phyloP scores from a whole-genome alignment of 805 yeast genomes.

The Schwanniomyces sp. region DNA sequence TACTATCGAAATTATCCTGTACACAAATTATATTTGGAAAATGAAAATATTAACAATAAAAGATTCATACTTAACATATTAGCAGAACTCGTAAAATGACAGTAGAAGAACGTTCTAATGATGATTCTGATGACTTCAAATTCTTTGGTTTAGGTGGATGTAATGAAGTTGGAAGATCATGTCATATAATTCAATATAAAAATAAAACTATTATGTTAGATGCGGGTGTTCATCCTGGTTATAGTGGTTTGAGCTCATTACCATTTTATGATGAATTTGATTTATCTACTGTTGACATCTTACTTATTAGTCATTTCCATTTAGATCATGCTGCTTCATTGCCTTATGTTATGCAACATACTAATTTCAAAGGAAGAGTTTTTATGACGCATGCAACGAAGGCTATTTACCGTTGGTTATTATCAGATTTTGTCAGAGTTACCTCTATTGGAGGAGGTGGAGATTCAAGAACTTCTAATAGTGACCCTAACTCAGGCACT shows the following conservation, averaged over 20 bases:
- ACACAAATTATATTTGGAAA: not conserved
- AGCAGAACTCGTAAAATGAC: constrained; percentile 8
- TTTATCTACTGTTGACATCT: constrained; percentile 77
- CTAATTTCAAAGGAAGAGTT: constrained; percentile 91
- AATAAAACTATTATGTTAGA: constrained; percentile 96
- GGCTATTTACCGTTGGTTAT: constrained; percentile 94
- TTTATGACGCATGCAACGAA: constrained; percentile 99
- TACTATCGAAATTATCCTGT: not conserved
- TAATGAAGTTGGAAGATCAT: constrained; percentile 94
- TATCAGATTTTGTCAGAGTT: constrained; percentile 92
- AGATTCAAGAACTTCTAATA: constrained; percentile 23
- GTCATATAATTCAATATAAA: constrained; percentile 88
- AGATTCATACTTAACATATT: not conserved
- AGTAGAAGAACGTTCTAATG: constrained; percentile 13
- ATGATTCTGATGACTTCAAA: constrained; percentile 44
- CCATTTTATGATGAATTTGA: constrained; percentile 98
- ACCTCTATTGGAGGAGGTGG: constrained; percentile 60
- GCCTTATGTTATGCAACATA: constrained; percentile 97
- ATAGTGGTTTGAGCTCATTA: constrained; percentile 81
- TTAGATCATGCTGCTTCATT: constrained; percentile 97
- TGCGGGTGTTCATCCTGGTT: constrained; percentile 98
- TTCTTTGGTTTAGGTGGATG: constrained; percentile 97
- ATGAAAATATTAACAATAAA: not conserved
- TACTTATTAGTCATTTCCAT: constrained; percentile 92
- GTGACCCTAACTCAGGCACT: constrained; percentile 11